Percentiles rank a stretch among this genome's conserved stretches.
phyloP scores from a whole-genome alignment of 2,329 filamentous ascomycete genomes.

The Botrytis medusae region DNA sequence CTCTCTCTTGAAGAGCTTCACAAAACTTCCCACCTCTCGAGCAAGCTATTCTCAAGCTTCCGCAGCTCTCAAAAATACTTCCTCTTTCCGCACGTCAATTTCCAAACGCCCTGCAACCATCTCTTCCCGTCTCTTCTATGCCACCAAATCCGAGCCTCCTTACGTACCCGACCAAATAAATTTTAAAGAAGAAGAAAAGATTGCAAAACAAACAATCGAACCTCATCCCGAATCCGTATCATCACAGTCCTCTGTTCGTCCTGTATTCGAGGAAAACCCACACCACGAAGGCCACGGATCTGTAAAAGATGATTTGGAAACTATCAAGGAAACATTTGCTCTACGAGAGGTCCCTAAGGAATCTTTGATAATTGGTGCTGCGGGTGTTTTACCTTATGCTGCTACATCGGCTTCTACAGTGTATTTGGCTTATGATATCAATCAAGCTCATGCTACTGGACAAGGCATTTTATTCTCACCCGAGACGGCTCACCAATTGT shows the following conservation, averaged over 20 bases:
- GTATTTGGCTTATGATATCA: constrained; percentile 80
- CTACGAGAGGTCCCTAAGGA: constrained; percentile 65
- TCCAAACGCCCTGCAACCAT: constrained; percentile 32
- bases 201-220: constrained; percentile 56
- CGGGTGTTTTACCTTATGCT: constrained; percentile 81
- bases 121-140: constrained; percentile 48
- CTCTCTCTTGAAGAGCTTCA: constrained; percentile 36
- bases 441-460: constrained; percentile 62
- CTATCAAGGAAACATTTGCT: constrained; percentile 68
- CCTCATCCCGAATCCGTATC: constrained; percentile 61
- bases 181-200: constrained; percentile 54
- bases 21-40: constrained; percentile 31
- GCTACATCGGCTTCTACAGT: constrained; percentile 81
- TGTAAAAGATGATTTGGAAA: constrained; percentile 57
- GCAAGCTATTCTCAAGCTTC: constrained; percentile 35
- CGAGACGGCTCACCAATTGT: constrained; percentile 68
- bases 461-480: constrained; percentile 62
- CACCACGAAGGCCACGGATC: constrained; percentile 47
- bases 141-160: constrained; percentile 37
- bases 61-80: constrained; percentile 27
- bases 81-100: constrained; percentile 29
- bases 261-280: constrained; percentile 47
- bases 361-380: constrained; percentile 67
- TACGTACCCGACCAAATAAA: constrained; percentile 47
- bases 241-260: constrained; percentile 54